Base-by-base conservation (phyloP, 805 yeast species). In the Candida silvicultrix region DNA sequence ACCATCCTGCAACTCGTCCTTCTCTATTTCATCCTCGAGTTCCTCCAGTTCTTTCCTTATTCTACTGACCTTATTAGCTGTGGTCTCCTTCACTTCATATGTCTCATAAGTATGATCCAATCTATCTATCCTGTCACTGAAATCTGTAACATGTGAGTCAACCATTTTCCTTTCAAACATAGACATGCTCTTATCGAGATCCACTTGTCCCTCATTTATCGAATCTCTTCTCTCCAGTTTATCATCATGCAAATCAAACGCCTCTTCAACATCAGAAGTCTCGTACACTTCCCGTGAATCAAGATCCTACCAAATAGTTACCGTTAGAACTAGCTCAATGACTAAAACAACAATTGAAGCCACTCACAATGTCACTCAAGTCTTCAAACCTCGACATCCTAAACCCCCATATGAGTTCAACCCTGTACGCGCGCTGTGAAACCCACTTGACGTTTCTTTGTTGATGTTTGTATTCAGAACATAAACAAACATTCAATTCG, bases 31-130 rank as follows among this genome's bases (percentile, higher is more conserved):
- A 5, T 52, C 45, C 41, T 60, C 53, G 2, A 72, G 47, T 45
- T 70, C 74, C n/a, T 59, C 59, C 38, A 74, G 47, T 46, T 74
- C 79, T 12, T 59, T 53, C 6, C 60, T 52, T 25, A 74, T 66
- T 38, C 78, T 49, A 8, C 61, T 60, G 32, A 74, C 43, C 48
- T 62, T 67, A 56, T 71, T 73, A 31, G 58, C 68, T 19, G 53
- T 51, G 0, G 74, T 66, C 49, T 74, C 78, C 22, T 54, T 59
- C 12, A 59, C 58, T 48, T 43, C 51, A 45, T 37, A 67, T 36
- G 47, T 58, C 50, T 40, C 73, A 40, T 53, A 57, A 66, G 70
- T 71, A 63, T 49, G 68, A 66, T 55, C 54, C 32, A 51, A 35
- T 38, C 47, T 44, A 40, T 73, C 74, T 28, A 63, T 62, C 18